A percentile compares a stretch with the other conserved stretches of the same genome.
Evolutionary conservation across 768 basidiomycete species (phyloP).

Genomic region (Lyophyllum shimeji): DNA sequence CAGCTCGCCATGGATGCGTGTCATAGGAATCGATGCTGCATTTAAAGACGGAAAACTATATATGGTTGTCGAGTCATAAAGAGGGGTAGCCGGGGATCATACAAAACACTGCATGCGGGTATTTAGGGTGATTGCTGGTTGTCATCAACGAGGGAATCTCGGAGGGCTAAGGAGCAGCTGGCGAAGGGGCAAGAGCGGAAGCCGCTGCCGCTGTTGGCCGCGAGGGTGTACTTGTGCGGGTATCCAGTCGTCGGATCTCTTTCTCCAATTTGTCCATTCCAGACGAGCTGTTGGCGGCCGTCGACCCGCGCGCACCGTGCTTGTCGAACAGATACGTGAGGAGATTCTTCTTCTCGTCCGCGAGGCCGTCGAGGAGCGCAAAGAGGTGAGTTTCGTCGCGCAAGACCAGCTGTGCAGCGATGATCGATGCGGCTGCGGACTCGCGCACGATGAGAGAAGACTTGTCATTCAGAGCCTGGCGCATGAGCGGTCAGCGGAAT

Average conservation of each 20-base stretch:
- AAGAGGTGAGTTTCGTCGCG: conserved; percentile 85
- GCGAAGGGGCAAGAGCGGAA: neutral
- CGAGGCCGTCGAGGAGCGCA: conserved; percentile 73
- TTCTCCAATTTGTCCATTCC: conserved; percentile 74
- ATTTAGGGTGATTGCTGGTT: neutral
- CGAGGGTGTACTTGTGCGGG: conserved; percentile 73
- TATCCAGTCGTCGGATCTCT: conserved; percentile 80
- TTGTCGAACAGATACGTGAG: conserved; percentile 90
- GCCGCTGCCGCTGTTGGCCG: conserved; percentile 20
- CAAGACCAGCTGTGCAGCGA: conserved; percentile 80
- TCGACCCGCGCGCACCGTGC: conserved; percentile 65
- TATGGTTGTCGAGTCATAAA: neutral
- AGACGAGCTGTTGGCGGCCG: conserved; percentile 32
- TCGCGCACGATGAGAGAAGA: conserved; percentile 79
- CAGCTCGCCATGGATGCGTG: neutral
- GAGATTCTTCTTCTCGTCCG: conserved; percentile 90
- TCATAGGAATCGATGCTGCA: conserved; percentile 6
- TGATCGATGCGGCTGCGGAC: conserved; percentile 78
- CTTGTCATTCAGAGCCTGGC: conserved; percentile 68
- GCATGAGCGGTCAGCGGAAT: conserved; percentile 7
- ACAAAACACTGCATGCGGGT: conserved; percentile 1
- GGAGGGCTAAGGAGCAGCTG: neutral
- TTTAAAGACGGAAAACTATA: neutral
- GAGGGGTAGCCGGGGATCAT: neutral
- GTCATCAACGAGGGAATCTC: neutral